These are phyloP conservation scores for Podila clonocystis DNA, from an alignment of 192 early-diverging fungal genomes.

Conservation along the genomic window DNA sequence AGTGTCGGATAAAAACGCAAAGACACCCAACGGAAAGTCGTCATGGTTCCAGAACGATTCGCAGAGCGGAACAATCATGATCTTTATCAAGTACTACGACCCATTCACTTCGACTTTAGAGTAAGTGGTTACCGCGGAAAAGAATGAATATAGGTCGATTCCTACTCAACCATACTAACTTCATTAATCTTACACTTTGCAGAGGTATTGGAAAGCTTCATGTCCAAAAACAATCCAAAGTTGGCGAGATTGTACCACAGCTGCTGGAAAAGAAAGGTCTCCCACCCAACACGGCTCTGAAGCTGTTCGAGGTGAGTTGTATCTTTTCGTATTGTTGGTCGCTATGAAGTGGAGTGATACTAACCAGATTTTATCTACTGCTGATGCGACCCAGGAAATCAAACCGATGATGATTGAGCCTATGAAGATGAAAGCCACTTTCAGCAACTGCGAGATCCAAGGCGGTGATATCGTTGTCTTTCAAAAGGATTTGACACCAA, in stretches of 20 bases:
- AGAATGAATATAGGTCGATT: too few species aligned
- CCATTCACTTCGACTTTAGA: conserved; percentile 65
- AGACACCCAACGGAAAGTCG: conserved; percentile 27
- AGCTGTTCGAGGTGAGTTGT: conserved; percentile 68
- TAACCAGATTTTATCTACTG: neutral
- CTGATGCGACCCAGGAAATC: conserved; percentile 74
- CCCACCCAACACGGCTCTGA: conserved; percentile 64
- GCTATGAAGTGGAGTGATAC: neutral
- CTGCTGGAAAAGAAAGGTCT: conserved; percentile 66
- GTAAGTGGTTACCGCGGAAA: conserved; percentile 46
- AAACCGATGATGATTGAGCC: conserved; percentile 92
- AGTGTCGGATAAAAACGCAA: conserved; percentile 30
- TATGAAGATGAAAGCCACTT: conserved; percentile 72
- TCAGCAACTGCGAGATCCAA: conserved; percentile 83
- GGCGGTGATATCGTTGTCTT: conserved; percentile 95
- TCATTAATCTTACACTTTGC: too few species aligned
- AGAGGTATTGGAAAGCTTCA: conserved; percentile 69
- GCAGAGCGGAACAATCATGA: conserved; percentile 55
- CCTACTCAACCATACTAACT: too few species aligned
- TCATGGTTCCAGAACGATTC: conserved; percentile 23
- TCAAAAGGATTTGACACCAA: conserved; percentile 66
- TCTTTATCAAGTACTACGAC: conserved; percentile 92
- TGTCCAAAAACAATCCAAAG: conserved; percentile 56
- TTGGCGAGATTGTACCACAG: conserved; percentile 68
- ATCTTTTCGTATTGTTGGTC: neutral